phyloP scores from a whole-genome alignment of 768 basidiomycete species.

The Tulasnella sp. region DNA sequence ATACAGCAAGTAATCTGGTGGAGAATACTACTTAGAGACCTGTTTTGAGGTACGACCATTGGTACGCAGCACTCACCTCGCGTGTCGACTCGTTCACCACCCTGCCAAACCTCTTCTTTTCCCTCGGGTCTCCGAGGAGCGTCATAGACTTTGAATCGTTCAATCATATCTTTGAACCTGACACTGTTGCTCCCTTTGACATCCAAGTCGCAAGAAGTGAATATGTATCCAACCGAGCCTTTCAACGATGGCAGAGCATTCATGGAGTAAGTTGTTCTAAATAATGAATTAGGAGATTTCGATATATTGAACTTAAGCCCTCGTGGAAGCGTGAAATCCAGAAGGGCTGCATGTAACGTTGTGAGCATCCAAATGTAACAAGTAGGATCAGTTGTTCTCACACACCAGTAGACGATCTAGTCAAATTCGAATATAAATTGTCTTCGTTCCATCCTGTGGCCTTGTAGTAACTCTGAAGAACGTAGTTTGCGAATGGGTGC shows the following conservation, averaged over 20 bases:
- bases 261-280: conserved; percentile 85
- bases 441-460: conserved; percentile 97
- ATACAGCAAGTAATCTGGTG: conserved; percentile 79
- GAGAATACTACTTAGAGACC: not conserved
- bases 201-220: conserved; percentile 73
- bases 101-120: conserved; percentile 69
- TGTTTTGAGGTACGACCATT: not conserved
- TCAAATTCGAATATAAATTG: conserved; percentile 81
- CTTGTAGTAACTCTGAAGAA: conserved; percentile 78
- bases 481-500: conserved; percentile 81
- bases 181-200: conserved; percentile 56
- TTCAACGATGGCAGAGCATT: conserved; percentile 86
- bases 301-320: conserved; percentile 70
- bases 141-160: conserved; percentile 74
- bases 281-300: conserved; percentile 78
- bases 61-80: conserved; percentile 41
- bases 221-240: conserved; percentile 87
- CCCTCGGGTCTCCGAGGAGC: conserved; percentile 67
- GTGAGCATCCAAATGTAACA: not conserved
- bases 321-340: conserved; percentile 80
- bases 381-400: not conserved
- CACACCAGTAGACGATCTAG: conserved; percentile 74
- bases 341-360: conserved; percentile 43
- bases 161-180: conserved; percentile 77
- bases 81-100: conserved; percentile 61